A percentile compares a stretch with the other conserved stretches of the same genome.
These are phyloP conservation scores for Clavispora santaluciae DNA, from an alignment of 805 yeast species.

Conservation along the genomic window DNA sequence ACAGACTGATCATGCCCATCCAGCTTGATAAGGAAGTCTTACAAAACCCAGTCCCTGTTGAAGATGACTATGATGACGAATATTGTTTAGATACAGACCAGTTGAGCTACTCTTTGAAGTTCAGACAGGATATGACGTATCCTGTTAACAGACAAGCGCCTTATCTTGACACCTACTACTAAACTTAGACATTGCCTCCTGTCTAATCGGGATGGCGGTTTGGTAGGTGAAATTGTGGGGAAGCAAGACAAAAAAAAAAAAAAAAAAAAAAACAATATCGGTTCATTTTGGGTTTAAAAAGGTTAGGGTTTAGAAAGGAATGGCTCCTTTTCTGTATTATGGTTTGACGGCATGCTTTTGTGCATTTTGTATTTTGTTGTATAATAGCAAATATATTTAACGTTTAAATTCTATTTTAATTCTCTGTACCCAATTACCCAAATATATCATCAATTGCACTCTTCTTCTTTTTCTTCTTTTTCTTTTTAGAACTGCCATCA, in stretches of 20 bases:
- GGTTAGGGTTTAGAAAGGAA: neutral
- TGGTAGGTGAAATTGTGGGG: too few relatives aligned
- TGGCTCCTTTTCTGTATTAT: neutral
- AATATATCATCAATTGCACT: conserved; percentile 74
- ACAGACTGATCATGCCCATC: conserved; percentile 2
- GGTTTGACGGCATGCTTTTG: neutral
- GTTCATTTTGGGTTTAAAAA: neutral
- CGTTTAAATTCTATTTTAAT: neutral
- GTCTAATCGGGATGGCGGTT: neutral
- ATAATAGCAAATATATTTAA: neutral
- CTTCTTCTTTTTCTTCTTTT: conserved; percentile 41
- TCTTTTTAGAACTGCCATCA: conserved; percentile 6
- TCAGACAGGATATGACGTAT: neutral
- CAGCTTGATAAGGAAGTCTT: conserved; percentile 2
- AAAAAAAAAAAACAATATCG: neutral
- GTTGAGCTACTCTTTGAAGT: conserved; percentile 16
- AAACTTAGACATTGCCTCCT: neutral
- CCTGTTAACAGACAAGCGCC: neutral
- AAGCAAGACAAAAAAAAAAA: neutral
- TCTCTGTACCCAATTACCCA: conserved; percentile 37
- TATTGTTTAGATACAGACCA: conserved; percentile 41
- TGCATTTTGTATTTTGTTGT: neutral
- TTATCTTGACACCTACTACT: neutral
- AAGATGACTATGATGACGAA: conserved; percentile 39
- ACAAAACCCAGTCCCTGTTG: conserved; percentile 1